Percentiles rank a stretch among this genome's conserved stretches.
Conservation (phyloP, 2,329 filamentous ascomycete genomes). For the Sclerotinia trifoliorum region DNA sequence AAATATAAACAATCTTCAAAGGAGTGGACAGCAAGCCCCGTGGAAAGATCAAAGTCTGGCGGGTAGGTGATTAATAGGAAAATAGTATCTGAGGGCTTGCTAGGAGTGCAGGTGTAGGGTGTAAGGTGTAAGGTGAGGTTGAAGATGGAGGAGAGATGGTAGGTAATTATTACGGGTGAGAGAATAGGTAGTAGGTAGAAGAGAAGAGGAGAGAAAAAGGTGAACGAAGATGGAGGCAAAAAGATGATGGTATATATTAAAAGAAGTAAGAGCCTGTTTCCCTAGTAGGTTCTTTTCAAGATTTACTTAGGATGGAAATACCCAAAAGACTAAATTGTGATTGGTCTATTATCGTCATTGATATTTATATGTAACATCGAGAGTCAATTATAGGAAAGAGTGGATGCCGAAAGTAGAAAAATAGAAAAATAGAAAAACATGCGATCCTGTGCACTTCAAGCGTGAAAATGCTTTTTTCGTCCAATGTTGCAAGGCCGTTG, state of each 20-base stretch:
- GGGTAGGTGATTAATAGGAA: constrained; percentile 10
- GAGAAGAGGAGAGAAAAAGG: background rate
- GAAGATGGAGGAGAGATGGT: constrained; percentile 3
- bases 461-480: background rate
- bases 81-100: constrained; percentile 14
- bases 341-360: too few species aligned
- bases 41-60: background rate
- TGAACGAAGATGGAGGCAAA: background rate
- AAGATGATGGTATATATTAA: background rate
- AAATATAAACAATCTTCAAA: constrained; percentile 10
- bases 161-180: constrained; percentile 1
- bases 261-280: background rate
- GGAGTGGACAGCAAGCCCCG: constrained; percentile 8
- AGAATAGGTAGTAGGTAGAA: background rate
- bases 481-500: constrained; percentile 1
- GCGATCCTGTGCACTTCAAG: background rate
- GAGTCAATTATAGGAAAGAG: background rate
- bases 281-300: background rate
- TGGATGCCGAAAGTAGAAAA: background rate
- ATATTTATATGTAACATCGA: too few species aligned
- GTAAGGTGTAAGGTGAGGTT: background rate
- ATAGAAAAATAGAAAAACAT: background rate
- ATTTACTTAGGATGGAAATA: too few species aligned
- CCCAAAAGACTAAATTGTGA: too few species aligned
- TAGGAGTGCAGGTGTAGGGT: constrained; percentile 1